Evolutionary conservation across 441 rosid genomes (phyloP).

Genomic region (Manihot esculenta): DNA sequence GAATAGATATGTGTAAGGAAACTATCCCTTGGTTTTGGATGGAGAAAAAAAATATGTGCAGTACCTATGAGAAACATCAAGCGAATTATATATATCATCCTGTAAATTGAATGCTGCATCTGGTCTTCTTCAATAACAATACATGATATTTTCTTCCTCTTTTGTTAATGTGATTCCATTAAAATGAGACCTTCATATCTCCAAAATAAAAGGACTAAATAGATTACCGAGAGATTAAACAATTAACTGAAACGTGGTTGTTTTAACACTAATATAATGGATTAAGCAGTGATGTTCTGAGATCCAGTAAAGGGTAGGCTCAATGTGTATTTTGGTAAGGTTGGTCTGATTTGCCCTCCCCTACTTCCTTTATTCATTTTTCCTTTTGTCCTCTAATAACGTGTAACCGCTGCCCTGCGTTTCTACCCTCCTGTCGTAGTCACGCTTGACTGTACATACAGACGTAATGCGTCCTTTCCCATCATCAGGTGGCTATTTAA

Average conservation of each 20-base stretch:
- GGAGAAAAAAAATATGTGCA: not conserved
- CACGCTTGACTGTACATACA: no score
- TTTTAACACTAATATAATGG: not conserved
- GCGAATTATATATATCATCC: not conserved
- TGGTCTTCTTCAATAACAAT: not conserved
- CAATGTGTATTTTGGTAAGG: no score
- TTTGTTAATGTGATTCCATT: not conserved
- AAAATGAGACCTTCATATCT: not conserved
- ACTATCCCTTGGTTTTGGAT: not conserved
- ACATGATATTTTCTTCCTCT: not conserved
- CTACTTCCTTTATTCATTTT: no score
- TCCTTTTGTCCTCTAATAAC: no score
- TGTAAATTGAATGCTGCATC: not conserved
- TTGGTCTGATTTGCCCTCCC: no score
- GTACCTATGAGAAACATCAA: not conserved
- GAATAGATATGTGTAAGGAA: not conserved
- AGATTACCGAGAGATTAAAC: not conserved
- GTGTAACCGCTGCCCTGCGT: no score
- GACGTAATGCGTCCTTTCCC: no score
- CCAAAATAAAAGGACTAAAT: not conserved
- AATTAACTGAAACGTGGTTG: not conserved
- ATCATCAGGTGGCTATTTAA: no score
- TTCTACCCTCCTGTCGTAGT: no score
- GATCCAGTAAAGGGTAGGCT: no score
- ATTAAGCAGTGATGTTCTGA: no score